Percentiles rank a stretch among this genome's conserved stretches.
Conservation (phyloP, 176 grass and related monocot genomes). For the Microstegium vimineum region DNA sequence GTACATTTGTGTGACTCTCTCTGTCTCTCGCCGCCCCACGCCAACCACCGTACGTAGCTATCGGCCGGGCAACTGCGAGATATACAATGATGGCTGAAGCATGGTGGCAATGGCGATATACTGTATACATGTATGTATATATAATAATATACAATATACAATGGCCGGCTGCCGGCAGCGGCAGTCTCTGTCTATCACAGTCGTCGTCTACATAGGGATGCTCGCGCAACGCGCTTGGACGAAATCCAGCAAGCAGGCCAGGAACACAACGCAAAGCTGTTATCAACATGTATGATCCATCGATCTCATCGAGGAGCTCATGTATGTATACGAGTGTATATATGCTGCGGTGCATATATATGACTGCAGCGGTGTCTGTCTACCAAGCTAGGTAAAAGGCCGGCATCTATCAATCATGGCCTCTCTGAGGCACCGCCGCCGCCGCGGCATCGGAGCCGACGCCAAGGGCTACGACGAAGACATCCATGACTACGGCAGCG, state of each 20-base stretch:
- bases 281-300: not conserved
- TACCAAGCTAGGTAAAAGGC: not conserved
- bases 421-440: not conserved
- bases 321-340: not conserved
- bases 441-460: not conserved
- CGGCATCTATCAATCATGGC: not conserved
- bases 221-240: not conserved
- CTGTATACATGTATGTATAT: too few species aligned
- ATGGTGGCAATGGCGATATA: too few species aligned
- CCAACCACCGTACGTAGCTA: not conserved
- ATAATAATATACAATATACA: too few species aligned
- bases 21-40: not conserved
- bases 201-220: not conserved
- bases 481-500: not conserved
- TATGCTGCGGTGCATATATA: not conserved
- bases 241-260: not conserved
- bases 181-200: not conserved
- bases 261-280: not conserved
- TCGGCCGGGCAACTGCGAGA: too few species aligned
- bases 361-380: not conserved
- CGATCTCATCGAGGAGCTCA: not conserved
- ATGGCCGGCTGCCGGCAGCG: not conserved
- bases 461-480: not conserved
- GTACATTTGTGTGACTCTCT: not conserved
- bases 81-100: too few species aligned